These are phyloP conservation scores for Lentinula raphanica DNA, from an alignment of 768 basidiomycete genomes.

Conservation along the genomic window DNA sequence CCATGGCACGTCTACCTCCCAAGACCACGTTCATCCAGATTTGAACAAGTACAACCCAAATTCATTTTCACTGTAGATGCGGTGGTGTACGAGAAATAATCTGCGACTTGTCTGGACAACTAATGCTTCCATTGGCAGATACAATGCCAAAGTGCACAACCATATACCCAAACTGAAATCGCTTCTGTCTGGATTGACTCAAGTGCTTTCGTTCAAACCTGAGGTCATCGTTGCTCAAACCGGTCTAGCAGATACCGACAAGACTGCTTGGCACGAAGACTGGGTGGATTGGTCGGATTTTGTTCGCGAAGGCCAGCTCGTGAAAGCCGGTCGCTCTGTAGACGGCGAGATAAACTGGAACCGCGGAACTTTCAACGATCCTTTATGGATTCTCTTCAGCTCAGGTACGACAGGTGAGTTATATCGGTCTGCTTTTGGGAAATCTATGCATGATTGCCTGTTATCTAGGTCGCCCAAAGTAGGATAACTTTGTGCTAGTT, in stretches of 20 bases:
- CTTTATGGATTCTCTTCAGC: constrained; percentile 85
- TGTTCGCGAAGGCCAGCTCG: constrained; percentile 38
- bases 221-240: constrained; percentile 57
- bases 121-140: constrained; percentile 31
- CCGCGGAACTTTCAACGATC: constrained; percentile 62
- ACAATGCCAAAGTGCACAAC: constrained; percentile 65
- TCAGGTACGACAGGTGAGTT: constrained; percentile 71
- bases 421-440: neutral
- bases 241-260: constrained; percentile 28
- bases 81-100: constrained; percentile 46
- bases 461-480: constrained; percentile 47
- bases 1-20: constrained; percentile 1
- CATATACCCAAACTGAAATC: constrained; percentile 60
- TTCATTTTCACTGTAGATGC: constrained; percentile 71
- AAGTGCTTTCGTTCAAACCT: constrained; percentile 30
- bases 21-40: constrained; percentile 28
- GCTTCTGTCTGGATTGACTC: constrained; percentile 47
- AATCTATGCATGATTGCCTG: neutral
- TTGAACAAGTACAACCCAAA: constrained; percentile 74
- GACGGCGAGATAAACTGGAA: constrained; percentile 62
- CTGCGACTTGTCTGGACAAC: neutral
- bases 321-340: constrained; percentile 41
- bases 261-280: constrained; percentile 34
- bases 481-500: constrained; percentile 18
- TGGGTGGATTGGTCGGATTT: constrained; percentile 58